Base-by-base conservation (phyloP, 371 early-diverging fungal genomes). In the Mucor plumbeus region DNA sequence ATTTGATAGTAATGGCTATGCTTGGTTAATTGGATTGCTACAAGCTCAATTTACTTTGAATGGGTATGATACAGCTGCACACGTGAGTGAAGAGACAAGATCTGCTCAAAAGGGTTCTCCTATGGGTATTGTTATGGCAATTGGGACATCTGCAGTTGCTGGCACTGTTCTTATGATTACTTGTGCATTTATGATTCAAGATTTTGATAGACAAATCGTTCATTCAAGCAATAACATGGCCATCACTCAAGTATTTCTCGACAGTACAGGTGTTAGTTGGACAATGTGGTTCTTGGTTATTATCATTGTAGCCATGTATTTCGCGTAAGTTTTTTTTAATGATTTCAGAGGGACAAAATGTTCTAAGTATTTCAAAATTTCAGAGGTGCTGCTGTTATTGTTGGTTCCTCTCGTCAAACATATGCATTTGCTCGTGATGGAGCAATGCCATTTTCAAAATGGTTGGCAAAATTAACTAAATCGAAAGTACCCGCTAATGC, bases 361-460 rank as follows among this genome's bases (percentile, higher is more conserved):
- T 19, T 5, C 10, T 47, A 47, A 54, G 19, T 21, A 34, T 14
- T 36, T 26, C 26, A 1, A 26, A 26, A 26, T 26, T 26, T 26
- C 3, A 76, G 79, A 21, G 84, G 86, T 34, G 75, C 78, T 5
- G 81, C 85, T 19, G 71, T 87, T 19, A 79, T 70, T 59, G 77
- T 72, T 62, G 82, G 86, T 13, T 85, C 83, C 67, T 87, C 89
- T 11, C 83, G 88, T 57, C 84, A 84, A 82, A 72, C 87, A 38
- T 90, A 87, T 64, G 88, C 90, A 8, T 87, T 90, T 75, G 84
- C 88, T 39, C 81, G 90, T 55, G 88, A 88, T 74, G 86, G 85
- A n/a, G 87, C 77, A 59, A 71, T 79, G 44, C 80, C 83, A 72
- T 74, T 40, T 67, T 73, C 72, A 53, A 83, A 61, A 65, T 84